A percentile compares a stretch with the other conserved stretches of the same genome.
Evolutionary conservation across 441 rosid genomes (phyloP).

Genomic region (Metrosideros polymorpha): DNA sequence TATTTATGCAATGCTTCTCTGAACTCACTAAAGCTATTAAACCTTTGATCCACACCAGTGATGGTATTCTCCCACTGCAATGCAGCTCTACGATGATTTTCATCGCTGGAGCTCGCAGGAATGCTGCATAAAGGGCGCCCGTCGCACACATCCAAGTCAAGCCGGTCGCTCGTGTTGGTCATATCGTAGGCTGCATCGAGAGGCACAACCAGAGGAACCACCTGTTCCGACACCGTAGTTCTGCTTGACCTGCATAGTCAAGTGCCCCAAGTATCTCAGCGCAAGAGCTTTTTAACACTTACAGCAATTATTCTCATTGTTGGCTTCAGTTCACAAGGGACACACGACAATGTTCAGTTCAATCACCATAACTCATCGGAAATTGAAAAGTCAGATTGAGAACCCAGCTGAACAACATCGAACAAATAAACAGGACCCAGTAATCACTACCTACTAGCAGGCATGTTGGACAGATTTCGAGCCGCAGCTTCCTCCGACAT

Average conservation of each 20-base stretch:
- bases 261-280: constrained; percentile 3
- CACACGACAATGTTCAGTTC: background rate
- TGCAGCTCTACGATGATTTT: constrained; percentile 41
- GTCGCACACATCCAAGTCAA: constrained; percentile 25
- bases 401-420: background rate
- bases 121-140: constrained; percentile 27
- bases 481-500: constrained; percentile 49
- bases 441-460: constrained; percentile 51
- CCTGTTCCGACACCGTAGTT: constrained; percentile 57
- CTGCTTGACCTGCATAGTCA: constrained; percentile 49
- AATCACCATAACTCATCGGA: background rate
- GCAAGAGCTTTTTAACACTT: background rate
- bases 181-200: constrained; percentile 25
- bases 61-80: constrained; percentile 75
- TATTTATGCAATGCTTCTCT: constrained; percentile 81
- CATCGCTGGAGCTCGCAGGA: constrained; percentile 21
- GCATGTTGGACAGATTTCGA: constrained; percentile 42
- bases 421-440: background rate
- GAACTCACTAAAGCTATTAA: constrained; percentile 61
- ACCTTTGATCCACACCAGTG: constrained; percentile 82
- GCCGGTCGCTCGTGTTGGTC: constrained; percentile 6
- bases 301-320: background rate
- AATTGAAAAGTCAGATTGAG: background rate
- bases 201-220: constrained; percentile 31
- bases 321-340: background rate